Evolutionary conservation across 225 moss, liverwort and hornwort genomes (phyloP), one percentile per base, ranked within the genome.

Genomic region (Sphagnum tenellum): DNA sequence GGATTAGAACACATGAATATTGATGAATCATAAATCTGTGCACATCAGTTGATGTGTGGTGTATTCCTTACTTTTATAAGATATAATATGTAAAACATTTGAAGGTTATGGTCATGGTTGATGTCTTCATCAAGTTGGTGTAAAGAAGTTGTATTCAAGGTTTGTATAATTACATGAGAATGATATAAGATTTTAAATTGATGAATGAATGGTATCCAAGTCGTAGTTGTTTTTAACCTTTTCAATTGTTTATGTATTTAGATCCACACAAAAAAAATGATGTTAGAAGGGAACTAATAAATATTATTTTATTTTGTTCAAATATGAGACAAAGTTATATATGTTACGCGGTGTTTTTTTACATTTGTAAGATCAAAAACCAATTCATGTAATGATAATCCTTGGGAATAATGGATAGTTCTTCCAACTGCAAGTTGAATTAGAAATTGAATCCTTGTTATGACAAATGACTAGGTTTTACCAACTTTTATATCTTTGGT

Each of bases 141-240:
- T 13, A 59, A 12, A 9, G 58, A 59, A 9, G 2, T 13, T 59
- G 44, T 1, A 59, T 59, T 59, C 58, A 59, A 59, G 8, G 58
- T 13, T 13, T 59, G 44, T 59, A 59, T n/a, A n/a, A n/a, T 9
- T 59, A 59, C 58, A 59, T 3, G 58, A 59, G 58, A 59, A 59
- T 59, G 7, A 9, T 9, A 2, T 59, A 59, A 9, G 44, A 9
- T 6, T 13, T 59, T 59, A 5, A 59, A 59, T 13, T 13, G 5
- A 1, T 1, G 11, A 59, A 59, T 59, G 8, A 5, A 59, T 59
- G 58, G 12, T 13, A 59, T 59, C 58, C 12, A 59, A 59, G 58
- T 59, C 11, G 1, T 13, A 59, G 12, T 13, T 5, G 58, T 59
- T 59, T 59, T 13, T 13, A 59, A 59, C 44, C 58, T 59, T 5